Evolutionary conservation across 1,284 basidiomycete genomes (phyloP).

Genomic region (Naganishia sp.): DNA sequence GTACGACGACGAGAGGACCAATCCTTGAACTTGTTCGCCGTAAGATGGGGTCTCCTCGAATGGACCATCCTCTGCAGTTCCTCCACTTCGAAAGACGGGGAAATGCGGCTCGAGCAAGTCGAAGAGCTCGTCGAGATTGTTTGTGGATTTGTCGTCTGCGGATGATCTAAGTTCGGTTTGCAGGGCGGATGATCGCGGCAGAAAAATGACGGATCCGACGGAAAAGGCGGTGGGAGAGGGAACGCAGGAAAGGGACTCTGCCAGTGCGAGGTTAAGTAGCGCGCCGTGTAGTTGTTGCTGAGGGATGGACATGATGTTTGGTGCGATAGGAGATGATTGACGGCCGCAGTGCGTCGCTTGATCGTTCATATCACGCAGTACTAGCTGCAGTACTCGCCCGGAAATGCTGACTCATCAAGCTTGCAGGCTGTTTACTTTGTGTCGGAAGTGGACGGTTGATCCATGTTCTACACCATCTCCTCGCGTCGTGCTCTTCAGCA

Average conservation of each 20-base stretch:
- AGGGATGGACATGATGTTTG: not conserved
- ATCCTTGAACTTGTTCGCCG: constrained; percentile 35
- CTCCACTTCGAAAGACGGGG: constrained; percentile 33
- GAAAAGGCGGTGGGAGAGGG: constrained; percentile 78
- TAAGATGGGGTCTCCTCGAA: not conserved
- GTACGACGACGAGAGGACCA: constrained; percentile 75
- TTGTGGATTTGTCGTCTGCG: constrained; percentile 13
- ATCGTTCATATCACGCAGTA: not conserved
- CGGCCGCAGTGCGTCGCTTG: not conserved
- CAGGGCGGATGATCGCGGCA: constrained; percentile 50
- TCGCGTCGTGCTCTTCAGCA: not conserved
- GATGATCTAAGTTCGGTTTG: constrained; percentile 39
- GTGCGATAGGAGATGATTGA: not conserved
- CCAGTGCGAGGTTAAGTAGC: constrained; percentile 50
- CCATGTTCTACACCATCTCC: not conserved
- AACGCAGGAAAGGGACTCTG: constrained; percentile 48
- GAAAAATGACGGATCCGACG: constrained; percentile 83
- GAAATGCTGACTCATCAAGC: constrained; percentile 8
- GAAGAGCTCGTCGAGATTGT: constrained; percentile 38
- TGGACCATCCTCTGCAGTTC: constrained; percentile 9
- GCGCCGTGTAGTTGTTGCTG: constrained; percentile 42
- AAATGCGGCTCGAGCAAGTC: constrained; percentile 42
- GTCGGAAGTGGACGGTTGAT: not conserved
- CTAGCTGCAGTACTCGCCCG: not conserved
- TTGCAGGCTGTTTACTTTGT: constrained; percentile 7